Base-by-base conservation (phyloP, 2,329 filamentous ascomycete species). In the Neodidymelliopsis sp. region DNA sequence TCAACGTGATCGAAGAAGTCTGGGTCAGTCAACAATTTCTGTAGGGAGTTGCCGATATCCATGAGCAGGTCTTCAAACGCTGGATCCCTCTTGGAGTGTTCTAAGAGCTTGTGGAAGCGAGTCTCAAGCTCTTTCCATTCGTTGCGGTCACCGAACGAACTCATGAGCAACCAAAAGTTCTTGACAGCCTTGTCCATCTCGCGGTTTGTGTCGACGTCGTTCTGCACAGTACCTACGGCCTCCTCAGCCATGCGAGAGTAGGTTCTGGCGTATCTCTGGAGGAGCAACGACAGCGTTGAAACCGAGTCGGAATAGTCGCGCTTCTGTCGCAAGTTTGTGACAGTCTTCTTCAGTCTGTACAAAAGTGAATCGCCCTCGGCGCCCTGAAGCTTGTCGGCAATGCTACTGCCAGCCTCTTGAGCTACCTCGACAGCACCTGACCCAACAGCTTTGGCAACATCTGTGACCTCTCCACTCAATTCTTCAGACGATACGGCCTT, bases 251-350 rank as follows among this genome's bases (percentile, higher is more conserved):
- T 87, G 25, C 85, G 84, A 0, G 90, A 90, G 69, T 97, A 97
- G 8, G 86, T 79, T 54, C 84, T 77, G 8, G 89, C 87, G 70
- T 96, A 96, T 30, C 87, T 84, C 65, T 91, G 84, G 47, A 97
- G 80, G 5, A 97, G 79, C 6, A 86, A 74, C 0, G 89, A 84
- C 23, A 97, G 73, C 0, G 86, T 91, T 1, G 89, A 91, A 0
- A 96, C 91, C 0, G 92, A 96, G 36, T 92, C 86, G 0, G 88
- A 85, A 69, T 97, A 97, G 69, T 96, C 91, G 6, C 81, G 84
- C 40, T 89, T 85, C 63, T 90, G 82, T 6, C 89, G 82, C 11
- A 97, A 80, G 28, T 88, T 89, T 11, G 83, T 60, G 3, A 97
- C 85, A 0, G 88, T 86, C 62, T 88, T 80, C 71, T 92, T 93